phyloP scores from a whole-genome alignment of 2,329 filamentous ascomycete genomes.

The Aureobasidium sp. region DNA sequence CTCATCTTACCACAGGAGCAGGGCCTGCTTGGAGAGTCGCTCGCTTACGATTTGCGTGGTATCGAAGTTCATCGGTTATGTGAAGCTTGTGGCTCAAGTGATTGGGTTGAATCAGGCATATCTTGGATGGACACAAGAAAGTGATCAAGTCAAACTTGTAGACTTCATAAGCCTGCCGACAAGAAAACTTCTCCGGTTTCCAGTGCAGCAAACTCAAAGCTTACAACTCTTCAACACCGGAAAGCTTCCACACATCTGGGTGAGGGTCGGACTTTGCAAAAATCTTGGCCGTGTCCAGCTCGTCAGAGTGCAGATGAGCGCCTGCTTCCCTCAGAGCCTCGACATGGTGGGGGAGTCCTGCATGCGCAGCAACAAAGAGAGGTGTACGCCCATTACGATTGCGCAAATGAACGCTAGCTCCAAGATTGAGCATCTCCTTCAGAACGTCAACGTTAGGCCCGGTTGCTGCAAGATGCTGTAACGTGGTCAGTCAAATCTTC shows the following conservation, averaged over 20 bases:
- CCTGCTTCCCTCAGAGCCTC: constrained; percentile 48
- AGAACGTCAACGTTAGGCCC: constrained; percentile 50
- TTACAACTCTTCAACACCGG: constrained; percentile 10
- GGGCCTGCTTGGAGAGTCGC: not conserved
- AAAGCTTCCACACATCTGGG: constrained; percentile 15
- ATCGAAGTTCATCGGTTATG: too few species aligned
- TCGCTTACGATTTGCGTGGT: too few species aligned
- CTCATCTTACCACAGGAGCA: not conserved
- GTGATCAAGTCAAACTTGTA: not conserved
- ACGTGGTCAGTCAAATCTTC: not conserved
- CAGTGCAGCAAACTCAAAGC: not conserved
- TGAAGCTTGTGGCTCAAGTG: not conserved
- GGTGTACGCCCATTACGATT: constrained; percentile 53
- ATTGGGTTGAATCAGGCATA: not conserved
- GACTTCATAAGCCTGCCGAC: not conserved
- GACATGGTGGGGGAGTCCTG: constrained; percentile 49
- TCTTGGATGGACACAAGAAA: not conserved
- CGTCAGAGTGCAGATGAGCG: constrained; percentile 53
- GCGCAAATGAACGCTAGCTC: constrained; percentile 53
- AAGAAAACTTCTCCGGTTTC: not conserved
- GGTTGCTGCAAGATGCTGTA: constrained; percentile 51
- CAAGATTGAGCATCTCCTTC: constrained; percentile 48
- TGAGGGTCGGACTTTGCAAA: constrained; percentile 20
- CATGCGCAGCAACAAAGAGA: constrained; percentile 53
- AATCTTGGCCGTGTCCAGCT: constrained; percentile 46